phyloP scores from a whole-genome alignment of 1,284 basidiomycete species.

The Trichosporon sp. region DNA sequence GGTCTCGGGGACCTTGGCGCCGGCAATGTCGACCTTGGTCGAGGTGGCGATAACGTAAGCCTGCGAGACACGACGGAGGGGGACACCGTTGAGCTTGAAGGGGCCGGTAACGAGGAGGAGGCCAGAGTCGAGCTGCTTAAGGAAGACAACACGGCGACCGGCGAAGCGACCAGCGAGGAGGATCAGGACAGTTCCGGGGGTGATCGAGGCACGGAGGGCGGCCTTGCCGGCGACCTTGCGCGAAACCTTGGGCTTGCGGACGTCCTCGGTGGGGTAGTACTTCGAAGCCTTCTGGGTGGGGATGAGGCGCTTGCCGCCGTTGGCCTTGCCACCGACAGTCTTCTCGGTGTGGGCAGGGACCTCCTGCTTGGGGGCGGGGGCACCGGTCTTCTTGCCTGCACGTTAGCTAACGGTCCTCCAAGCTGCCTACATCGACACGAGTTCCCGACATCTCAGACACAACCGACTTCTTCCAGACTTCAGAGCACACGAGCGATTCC shows the following conservation, averaged over 20 bases:
- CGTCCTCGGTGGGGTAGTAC: conserved; percentile 97
- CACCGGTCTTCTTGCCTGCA: conserved; percentile 72
- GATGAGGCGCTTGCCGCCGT: conserved; percentile 84
- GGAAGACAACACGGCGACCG: conserved; percentile 97
- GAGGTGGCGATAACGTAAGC: conserved; percentile 99
- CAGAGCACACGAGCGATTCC: conserved; percentile 1
- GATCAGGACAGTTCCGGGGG: conserved; percentile 93
- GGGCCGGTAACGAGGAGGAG: conserved; percentile 95
- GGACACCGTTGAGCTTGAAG: conserved; percentile 98
- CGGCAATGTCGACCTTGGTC: conserved; percentile 85
- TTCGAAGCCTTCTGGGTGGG: conserved; percentile 81
- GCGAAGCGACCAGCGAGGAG: conserved; percentile 97
- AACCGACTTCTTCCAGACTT: not conserved
- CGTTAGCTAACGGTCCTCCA: conserved; percentile 4
- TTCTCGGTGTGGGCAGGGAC: conserved; percentile 69
- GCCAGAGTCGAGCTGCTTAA: conserved; percentile 94
- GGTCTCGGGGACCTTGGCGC: conserved; percentile 75
- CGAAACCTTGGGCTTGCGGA: conserved; percentile 83
- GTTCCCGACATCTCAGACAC: not conserved
- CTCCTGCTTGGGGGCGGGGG: conserved; percentile 65
- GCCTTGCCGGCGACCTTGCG: conserved; percentile 77
- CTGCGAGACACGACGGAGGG: conserved; percentile 96
- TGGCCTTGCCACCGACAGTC: conserved; percentile 83
- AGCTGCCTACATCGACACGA: not conserved
- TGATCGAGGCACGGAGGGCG: conserved; percentile 82